A percentile compares a stretch with the other conserved stretches of the same genome.
Evolutionary conservation across 2,329 filamentous ascomycete genomes (phyloP).

Genomic region (Botrytis squamosa): DNA sequence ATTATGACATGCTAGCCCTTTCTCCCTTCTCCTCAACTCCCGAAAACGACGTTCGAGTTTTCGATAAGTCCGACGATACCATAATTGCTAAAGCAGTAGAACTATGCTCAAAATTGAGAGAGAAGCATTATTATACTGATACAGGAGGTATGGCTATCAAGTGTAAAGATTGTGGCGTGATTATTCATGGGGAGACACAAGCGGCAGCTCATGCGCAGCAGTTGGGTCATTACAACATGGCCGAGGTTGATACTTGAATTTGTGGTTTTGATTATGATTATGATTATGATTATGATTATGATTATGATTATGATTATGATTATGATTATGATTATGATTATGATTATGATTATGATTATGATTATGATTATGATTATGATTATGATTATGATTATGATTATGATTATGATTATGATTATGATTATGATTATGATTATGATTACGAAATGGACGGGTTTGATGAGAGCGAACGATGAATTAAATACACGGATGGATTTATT

Average conservation of each 20-base stretch:
- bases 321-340: not conserved
- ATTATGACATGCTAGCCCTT: conserved; percentile 85
- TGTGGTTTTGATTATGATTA: not conserved
- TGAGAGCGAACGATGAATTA: not conserved
- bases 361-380: not conserved
- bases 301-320: not conserved
- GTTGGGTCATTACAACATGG: conserved; percentile 61
- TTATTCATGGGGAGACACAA: conserved; percentile 64
- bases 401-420: not conserved
- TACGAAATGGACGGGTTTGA: not conserved
- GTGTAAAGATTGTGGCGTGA: conserved; percentile 72
- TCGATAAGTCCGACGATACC: conserved; percentile 56
- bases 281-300: not conserved
- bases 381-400: not conserved
- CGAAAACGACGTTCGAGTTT: conserved; percentile 63
- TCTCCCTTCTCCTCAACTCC: conserved; percentile 59
- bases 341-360: not conserved
- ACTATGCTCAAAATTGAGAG: conserved; percentile 64
- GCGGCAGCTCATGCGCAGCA: conserved; percentile 60
- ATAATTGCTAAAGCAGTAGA: conserved; percentile 68
- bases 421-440: not conserved
- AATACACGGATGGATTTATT: no score
- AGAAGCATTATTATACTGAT: conserved; percentile 83
- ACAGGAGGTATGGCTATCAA: conserved; percentile 75
- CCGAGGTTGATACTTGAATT: conserved; percentile 43